A percentile compares a stretch with the other conserved stretches of the same genome.
Conservation (phyloP, 208 protist genomes). For the Wallacemonas sp. region DNA sequence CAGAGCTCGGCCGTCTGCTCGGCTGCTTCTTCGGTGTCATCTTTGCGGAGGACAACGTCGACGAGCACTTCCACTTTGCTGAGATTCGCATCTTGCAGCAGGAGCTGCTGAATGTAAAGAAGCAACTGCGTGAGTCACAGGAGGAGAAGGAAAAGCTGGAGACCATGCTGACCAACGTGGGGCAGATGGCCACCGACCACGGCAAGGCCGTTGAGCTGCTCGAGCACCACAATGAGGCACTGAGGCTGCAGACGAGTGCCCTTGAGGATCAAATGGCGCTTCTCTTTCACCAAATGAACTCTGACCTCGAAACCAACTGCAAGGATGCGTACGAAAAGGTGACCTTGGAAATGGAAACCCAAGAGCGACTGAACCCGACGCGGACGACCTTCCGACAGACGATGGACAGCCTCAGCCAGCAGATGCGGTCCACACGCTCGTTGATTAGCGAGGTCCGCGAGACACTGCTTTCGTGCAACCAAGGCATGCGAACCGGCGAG, state of each 20-base stretch:
- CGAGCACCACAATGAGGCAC: conserved; percentile 80
- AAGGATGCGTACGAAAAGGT: conserved; percentile 77
- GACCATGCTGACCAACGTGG: conserved; percentile 78
- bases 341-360: conserved; percentile 69
- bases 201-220: conserved; percentile 80
- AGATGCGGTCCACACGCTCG: conserved; percentile 68
- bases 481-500: conserved; percentile 56
- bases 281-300: conserved; percentile 89
- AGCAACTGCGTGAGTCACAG: conserved; percentile 54
- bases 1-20: conserved; percentile 79
- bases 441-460: conserved; percentile 83
- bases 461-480: conserved; percentile 55
- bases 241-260: conserved; percentile 79
- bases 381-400: conserved; percentile 87
- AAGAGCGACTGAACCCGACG: conserved; percentile 77
- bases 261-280: conserved; percentile 93
- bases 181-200: conserved; percentile 76
- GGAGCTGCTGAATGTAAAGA: conserved; percentile 65
- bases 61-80: conserved; percentile 90
- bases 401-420: conserved; percentile 87
- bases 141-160: conserved; percentile 65
- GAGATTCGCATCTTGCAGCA: conserved; percentile 83
- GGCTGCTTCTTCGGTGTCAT: conserved; percentile 86
- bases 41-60: conserved; percentile 81
- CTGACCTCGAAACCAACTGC: conserved; percentile 74